Evolutionary conservation across 257 asterid genomes (phyloP), one percentile per base, ranked within the genome.

Genomic region (Verbascum thapsus): DNA sequence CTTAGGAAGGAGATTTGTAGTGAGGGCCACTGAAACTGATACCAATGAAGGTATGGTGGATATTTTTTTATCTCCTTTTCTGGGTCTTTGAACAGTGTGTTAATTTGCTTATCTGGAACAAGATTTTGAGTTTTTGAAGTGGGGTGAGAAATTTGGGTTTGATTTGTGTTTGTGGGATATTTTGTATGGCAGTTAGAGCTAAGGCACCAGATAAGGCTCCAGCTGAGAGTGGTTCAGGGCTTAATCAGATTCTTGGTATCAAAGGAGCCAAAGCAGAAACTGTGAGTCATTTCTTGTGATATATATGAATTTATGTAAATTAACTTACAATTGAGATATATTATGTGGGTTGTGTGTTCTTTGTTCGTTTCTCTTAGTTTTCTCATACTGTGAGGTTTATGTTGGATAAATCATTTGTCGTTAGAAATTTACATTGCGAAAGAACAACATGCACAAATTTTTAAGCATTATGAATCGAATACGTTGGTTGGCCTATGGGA

Each of bases 1-100:
- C 22, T 18, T 45, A 91, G 96, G 95, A 53, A 56, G 84, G 76
- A 77, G 85, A 69, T 72, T 80, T 55, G 81, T 70, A n/a, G 92
- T 91, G 71, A 83, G 88, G 61, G 95, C 96, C 61, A 37, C 95
- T 54, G 98, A 88, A 72, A 85, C 86, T 44, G 98, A 88, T 68
- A 77, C 92, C 15, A 69, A 87, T 67, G 80, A 89, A 80, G 83
- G 98, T 85, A 53, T 38, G 74, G 2, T 35, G 56, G 53, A 12
- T 16, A 54, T 34, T 19, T n/a, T 58, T n/a, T 53, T 19, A 3
- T 7, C 54, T 18, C 0, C 16, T 26, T 45, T 20, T 37, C 19
- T 44, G 42, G 35, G 60, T n/a, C 44, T 4, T 40, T 18, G 10
- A 48, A 18, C 23, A 5, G 51, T 3, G 20, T 19, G 40, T 15